Evolutionary conservation across 306 rosid species (phyloP).

Genomic region (Purshia tridentata): DNA sequence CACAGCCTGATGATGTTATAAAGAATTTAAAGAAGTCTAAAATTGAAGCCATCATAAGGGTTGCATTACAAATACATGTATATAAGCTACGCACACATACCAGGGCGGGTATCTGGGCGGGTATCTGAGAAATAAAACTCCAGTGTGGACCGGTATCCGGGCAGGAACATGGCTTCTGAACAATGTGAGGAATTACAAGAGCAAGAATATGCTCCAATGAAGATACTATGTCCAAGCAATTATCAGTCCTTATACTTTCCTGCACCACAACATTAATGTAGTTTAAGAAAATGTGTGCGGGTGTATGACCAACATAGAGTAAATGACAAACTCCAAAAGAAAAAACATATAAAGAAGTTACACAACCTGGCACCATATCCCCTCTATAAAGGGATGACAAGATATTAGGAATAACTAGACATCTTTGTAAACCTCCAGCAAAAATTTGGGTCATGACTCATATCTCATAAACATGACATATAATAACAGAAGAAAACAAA

Average conservation of each 20-base stretch:
- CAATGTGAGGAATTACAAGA: slow-evolving; percentile 60
- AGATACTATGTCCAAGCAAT: slow-evolving; percentile 41
- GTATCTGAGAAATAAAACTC: slow-evolving; percentile 82
- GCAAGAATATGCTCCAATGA: slow-evolving; percentile 74
- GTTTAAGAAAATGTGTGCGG: slow-evolving; percentile 18
- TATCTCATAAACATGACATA: too few species aligned
- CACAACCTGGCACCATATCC: too few species aligned
- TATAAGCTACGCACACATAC: too few species aligned
- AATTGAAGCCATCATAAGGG: not conserved
- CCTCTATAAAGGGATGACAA: too few species aligned
- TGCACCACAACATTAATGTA: slow-evolving; percentile 42
- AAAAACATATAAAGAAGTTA: too few species aligned
- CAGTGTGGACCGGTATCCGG: slow-evolving; percentile 52
- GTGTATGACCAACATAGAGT: slow-evolving; percentile 9
- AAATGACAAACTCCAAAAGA: too few species aligned
- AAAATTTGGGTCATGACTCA: too few species aligned
- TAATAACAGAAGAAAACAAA: too few species aligned
- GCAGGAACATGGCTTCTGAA: slow-evolving; percentile 73
- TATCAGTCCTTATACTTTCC: slow-evolving; percentile 42
- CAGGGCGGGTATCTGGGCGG: too few species aligned
- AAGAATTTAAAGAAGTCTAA: not conserved
- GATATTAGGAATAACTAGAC: too few species aligned
- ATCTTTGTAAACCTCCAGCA: too few species aligned
- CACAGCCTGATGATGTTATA: slow-evolving; percentile 62
- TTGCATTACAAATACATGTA: not conserved